phyloP scores from a whole-genome alignment of 768 basidiomycete species.

The Thelephora ganbajun region DNA sequence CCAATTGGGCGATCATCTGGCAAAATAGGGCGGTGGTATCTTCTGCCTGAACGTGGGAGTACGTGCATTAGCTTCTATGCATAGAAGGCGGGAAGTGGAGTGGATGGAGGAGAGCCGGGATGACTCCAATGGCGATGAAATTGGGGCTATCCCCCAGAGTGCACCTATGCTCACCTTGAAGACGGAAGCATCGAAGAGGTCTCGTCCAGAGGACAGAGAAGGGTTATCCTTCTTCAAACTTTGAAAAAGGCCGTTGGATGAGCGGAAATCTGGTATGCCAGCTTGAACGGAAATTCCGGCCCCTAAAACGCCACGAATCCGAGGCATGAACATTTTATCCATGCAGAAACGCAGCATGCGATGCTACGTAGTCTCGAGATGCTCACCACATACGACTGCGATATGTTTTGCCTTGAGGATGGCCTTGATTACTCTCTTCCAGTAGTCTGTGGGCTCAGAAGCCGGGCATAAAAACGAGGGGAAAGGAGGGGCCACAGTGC shows the following conservation, averaged over 20 bases:
- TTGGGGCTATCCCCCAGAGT: neutral
- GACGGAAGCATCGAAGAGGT: slow-evolving; percentile 83
- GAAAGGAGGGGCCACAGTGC: slow-evolving; percentile 21
- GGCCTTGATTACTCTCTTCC: slow-evolving; percentile 43
- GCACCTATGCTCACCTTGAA: slow-evolving; percentile 51
- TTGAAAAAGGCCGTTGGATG: slow-evolving; percentile 67
- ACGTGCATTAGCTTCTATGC: neutral
- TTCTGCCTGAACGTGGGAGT: slow-evolving; percentile 37
- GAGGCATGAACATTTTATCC: slow-evolving; percentile 1
- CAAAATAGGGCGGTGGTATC: slow-evolving; percentile 66
- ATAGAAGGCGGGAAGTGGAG: neutral
- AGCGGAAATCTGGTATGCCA: slow-evolving; percentile 85
- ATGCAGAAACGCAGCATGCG: neutral
- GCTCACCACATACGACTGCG: slow-evolving; percentile 75
- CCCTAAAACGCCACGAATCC: slow-evolving; percentile 27
- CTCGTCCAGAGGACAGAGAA: slow-evolving; percentile 61
- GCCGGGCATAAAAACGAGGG: slow-evolving; percentile 42
- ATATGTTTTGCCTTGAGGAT: slow-evolving; percentile 70
- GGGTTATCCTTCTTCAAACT: slow-evolving; percentile 68
- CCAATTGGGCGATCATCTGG: slow-evolving; percentile 81
- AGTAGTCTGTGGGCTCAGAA: slow-evolving; percentile 29
- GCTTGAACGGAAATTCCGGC: slow-evolving; percentile 83
- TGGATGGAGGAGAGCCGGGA: neutral
- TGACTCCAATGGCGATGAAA: neutral
- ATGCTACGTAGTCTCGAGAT: neutral